A percentile compares a stretch with the other conserved stretches of the same genome.
Evolutionary conservation across 441 rosid genomes (phyloP).

Genomic region (Adansonia madagascariensis): DNA sequence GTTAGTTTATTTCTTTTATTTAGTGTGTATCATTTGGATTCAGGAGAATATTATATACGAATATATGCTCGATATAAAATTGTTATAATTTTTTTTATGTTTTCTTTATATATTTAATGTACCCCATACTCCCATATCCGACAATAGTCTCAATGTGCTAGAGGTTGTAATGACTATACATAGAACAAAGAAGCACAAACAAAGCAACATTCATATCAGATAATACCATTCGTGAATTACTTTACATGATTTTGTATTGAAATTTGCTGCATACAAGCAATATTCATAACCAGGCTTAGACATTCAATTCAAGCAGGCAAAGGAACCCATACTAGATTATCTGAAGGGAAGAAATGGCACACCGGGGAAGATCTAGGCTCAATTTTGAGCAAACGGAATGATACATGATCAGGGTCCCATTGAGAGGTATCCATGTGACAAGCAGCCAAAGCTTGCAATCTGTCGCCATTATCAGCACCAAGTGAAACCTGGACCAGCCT

Average conservation of each 20-base stretch:
- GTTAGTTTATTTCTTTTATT: not conserved
- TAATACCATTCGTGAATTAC: not conserved
- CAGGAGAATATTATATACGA: too few relatives aligned
- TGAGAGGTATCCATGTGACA: slow-evolving; percentile 86
- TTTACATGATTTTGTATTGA: not conserved
- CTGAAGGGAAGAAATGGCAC: slow-evolving; percentile 72
- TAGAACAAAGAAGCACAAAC: not conserved
- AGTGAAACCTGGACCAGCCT: slow-evolving; percentile 50
- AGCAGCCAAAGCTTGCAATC: slow-evolving; percentile 52
- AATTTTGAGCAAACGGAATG: slow-evolving; percentile 60
- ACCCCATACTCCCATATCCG: too few relatives aligned
- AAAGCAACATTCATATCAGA: not conserved
- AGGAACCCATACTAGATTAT: slow-evolving; percentile 65
- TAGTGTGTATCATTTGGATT: too few relatives aligned
- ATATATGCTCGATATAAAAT: too few relatives aligned
- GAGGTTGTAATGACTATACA: not conserved
- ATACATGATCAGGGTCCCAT: slow-evolving; percentile 62
- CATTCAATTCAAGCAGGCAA: slow-evolving; percentile 9
- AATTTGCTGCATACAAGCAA: not conserved
- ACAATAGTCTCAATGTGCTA: not conserved
- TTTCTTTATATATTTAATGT: too few relatives aligned
- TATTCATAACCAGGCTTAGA: not conserved
- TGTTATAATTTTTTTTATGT: too few relatives aligned
- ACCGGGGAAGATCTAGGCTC: slow-evolving; percentile 66
- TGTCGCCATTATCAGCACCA: slow-evolving; percentile 52